A percentile compares a stretch with the other conserved stretches of the same genome.
These are phyloP conservation scores for Alternaria solani DNA, from an alignment of 2,329 filamentous ascomycete species.

Conservation along the genomic window DNA sequence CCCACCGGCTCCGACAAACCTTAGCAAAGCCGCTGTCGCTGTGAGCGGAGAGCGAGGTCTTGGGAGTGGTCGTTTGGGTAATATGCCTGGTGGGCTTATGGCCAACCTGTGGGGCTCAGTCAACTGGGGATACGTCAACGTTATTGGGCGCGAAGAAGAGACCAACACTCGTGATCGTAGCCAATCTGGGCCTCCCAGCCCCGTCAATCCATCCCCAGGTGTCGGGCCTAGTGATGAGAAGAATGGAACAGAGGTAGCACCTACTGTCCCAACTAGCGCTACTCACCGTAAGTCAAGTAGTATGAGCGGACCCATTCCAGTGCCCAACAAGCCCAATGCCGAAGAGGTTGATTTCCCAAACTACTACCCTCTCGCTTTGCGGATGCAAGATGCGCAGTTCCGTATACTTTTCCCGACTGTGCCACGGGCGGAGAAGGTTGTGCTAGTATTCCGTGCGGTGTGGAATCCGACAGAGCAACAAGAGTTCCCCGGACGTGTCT, in stretches of 20 bases:
- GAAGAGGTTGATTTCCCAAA: conserved; percentile 68
- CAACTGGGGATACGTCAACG: conserved; percentile 77
- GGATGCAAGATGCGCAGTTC: conserved; percentile 91
- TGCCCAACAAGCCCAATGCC: conserved; percentile 24
- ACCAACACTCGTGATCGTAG: conserved; percentile 41
- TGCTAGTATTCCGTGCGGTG: conserved; percentile 90
- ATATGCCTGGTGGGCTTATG: conserved; percentile 83
- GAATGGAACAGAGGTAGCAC: conserved; percentile 17
- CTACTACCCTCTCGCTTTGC: conserved; percentile 82
- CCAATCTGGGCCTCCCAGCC: conserved; percentile 47
- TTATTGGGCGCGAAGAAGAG: conserved; percentile 64
- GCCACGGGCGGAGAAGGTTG: conserved; percentile 77
- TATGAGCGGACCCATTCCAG: conserved; percentile 53
- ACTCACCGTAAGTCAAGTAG: conserved; percentile 66
- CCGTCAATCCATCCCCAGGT: conserved; percentile 32
- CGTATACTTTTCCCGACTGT: conserved; percentile 87
- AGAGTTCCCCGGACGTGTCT: conserved; percentile 84
- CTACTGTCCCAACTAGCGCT: conserved; percentile 21
- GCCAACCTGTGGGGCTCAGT: conserved; percentile 94
- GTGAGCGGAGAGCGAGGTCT: conserved; percentile 79
- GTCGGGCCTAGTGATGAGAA: conserved; percentile 33
- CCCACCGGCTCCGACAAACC: conserved; percentile 81
- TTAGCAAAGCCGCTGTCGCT: conserved; percentile 85
- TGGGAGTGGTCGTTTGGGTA: conserved; percentile 67
- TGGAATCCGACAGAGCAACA: conserved; percentile 82